Evolutionary conservation across 2,329 filamentous ascomycete species (phyloP).

Genomic region (Diaporthe helianthi): DNA sequence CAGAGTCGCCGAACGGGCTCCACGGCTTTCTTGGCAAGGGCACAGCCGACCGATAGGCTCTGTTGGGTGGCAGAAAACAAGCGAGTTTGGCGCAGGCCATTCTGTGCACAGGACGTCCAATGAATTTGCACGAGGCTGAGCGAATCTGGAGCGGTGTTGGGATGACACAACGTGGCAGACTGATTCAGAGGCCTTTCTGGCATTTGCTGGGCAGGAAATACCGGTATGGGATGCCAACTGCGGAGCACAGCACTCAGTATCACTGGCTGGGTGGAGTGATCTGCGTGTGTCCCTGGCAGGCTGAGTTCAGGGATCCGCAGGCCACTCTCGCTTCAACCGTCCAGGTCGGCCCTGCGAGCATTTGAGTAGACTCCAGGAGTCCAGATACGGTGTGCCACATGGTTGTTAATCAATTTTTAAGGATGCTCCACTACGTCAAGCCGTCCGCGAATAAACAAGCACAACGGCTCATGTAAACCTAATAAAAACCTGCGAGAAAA

Average conservation of each 20-base stretch:
- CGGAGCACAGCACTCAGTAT: too few species aligned
- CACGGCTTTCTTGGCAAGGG: conserved; percentile 10
- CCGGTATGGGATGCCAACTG: neutral
- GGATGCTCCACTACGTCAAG: neutral
- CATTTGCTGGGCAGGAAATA: too few species aligned
- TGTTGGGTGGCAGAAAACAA: neutral
- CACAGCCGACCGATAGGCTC: neutral
- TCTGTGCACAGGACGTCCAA: neutral
- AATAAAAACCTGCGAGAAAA: neutral
- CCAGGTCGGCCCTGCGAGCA: conserved; percentile 9
- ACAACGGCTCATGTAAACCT: neutral
- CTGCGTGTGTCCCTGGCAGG: neutral
- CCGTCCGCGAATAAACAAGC: conserved; percentile 1
- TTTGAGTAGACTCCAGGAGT: neutral
- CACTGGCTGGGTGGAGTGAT: conserved; percentile 7
- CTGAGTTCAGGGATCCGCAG: conserved; percentile 17
- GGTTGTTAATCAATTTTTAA: neutral
- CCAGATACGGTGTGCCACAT: conserved; percentile 20
- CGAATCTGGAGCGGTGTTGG: neutral
- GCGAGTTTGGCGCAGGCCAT: neutral
- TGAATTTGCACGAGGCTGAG: too few species aligned
- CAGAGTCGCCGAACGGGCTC: neutral
- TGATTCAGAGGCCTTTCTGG: neutral
- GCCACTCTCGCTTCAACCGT: conserved; percentile 17
- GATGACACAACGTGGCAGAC: neutral